phyloP scores from a whole-genome alignment of 176 grass and related monocot genomes.

The Carex pumila region DNA sequence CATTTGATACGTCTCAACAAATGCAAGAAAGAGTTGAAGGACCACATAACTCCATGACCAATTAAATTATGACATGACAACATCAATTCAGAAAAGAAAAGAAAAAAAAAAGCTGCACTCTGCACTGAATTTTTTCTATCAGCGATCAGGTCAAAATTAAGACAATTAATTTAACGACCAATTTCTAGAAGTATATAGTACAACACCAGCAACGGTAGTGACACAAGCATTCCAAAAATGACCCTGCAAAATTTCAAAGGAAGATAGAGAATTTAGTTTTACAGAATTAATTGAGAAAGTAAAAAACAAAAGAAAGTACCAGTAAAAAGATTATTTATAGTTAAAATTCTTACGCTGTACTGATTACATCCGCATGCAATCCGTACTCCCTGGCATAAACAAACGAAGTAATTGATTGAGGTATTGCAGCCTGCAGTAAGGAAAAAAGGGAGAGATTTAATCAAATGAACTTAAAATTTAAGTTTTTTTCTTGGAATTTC shows the following conservation, averaged over 20 bases:
- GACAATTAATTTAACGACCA: background rate
- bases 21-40: background rate
- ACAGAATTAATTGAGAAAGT: background rate
- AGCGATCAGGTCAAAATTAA: background rate
- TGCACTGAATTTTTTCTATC: background rate
- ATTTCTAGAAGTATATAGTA: background rate
- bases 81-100: background rate
- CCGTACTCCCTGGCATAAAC: slow-evolving; percentile 37
- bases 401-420: slow-evolving; percentile 36
- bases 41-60: background rate
- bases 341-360: slow-evolving; percentile 22
- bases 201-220: background rate
- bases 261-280: background rate
- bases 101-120: background rate
- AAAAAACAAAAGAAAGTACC: background rate
- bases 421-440: slow-evolving; percentile 32
- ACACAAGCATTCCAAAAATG: slow-evolving; percentile 20
- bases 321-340: background rate
- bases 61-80: background rate
- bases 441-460: background rate
- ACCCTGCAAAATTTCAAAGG: slow-evolving; percentile 13
- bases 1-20: background rate
- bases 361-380: slow-evolving; percentile 31
- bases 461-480: background rate
- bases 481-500: background rate